Conservation (phyloP, 78 protist species). For the Speleostelium caveatum region DNA sequence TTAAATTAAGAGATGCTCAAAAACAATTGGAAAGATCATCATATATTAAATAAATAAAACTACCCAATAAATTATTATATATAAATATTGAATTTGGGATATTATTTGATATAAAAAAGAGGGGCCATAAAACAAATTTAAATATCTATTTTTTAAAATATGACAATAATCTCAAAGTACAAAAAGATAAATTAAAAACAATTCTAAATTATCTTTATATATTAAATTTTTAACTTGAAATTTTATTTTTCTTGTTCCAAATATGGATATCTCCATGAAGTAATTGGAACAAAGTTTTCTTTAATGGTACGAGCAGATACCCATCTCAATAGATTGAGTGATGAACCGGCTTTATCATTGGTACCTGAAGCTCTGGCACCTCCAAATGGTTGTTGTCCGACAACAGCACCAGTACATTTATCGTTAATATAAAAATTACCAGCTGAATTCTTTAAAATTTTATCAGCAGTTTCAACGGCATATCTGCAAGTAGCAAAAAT, state of each 20-base stretch:
- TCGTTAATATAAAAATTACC: conserved; percentile 98
- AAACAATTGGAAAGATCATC: conserved; percentile 80
- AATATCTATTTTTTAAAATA: too few species aligned
- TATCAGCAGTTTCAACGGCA: conserved; percentile 55
- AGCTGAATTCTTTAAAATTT: conserved; percentile 81
- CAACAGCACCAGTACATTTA: conserved; percentile 97
- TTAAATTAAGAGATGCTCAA: conserved; percentile 75
- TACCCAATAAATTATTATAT: too few species aligned
- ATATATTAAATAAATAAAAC: too few species aligned
- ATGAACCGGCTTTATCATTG: conserved; percentile 97
- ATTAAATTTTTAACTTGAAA: too few species aligned
- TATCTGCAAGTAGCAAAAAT: conserved; percentile 81
- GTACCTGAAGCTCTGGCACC: conserved; percentile 93
- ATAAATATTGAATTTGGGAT: too few species aligned
- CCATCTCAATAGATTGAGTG: conserved; percentile 86
- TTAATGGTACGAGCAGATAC: conserved; percentile 90
- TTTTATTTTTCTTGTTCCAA: conserved; percentile 73
- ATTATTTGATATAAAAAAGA: too few species aligned
- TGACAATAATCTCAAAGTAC: too few species aligned
- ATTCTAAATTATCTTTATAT: too few species aligned
- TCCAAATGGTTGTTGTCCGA: conserved; percentile 95
- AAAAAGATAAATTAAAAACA: too few species aligned
- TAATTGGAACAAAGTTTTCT: conserved; percentile 89
- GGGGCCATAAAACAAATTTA: too few species aligned
- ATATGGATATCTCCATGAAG: conserved; percentile 83